A percentile compares a stretch with the other conserved stretches of the same genome.
Evolutionary conservation across 2,329 filamentous ascomycete species (phyloP).

Genomic region (Nemania serpens): DNA sequence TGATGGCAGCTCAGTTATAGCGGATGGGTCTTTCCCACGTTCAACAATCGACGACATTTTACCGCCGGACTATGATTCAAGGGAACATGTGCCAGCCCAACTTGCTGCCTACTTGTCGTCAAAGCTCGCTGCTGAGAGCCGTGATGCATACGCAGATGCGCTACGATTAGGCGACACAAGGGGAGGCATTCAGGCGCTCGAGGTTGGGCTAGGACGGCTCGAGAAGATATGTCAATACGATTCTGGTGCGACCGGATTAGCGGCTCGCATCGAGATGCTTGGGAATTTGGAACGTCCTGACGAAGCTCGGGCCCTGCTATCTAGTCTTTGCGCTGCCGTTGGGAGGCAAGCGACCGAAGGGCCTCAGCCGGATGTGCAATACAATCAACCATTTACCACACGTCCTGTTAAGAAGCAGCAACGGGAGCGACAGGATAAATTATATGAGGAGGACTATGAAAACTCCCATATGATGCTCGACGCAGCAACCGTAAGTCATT

Average conservation of each 20-base stretch:
- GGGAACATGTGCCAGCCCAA: constrained; percentile 3
- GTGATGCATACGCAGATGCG: constrained; percentile 21
- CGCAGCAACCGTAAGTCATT: constrained; percentile 14
- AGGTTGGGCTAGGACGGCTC: constrained; percentile 11
- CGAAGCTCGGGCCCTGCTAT: constrained; percentile 16
- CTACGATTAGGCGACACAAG: constrained; percentile 17
- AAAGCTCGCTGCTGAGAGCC: constrained; percentile 18
- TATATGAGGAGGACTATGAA: constrained; percentile 22
- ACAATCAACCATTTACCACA: neutral
- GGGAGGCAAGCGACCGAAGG: neutral
- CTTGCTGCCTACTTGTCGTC: constrained; percentile 20
- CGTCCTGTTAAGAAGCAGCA: neutral
- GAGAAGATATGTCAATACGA: constrained; percentile 14
- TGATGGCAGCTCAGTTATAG: constrained; percentile 12
- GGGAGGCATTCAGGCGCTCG: constrained; percentile 10
- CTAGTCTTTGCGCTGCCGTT: constrained; percentile 11
- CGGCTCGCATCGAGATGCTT: constrained; percentile 22
- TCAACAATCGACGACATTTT: constrained; percentile 24
- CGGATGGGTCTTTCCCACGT: constrained; percentile 20
- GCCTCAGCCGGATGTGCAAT: neutral
- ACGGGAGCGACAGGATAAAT: constrained; percentile 8
- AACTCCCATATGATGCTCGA: constrained; percentile 23
- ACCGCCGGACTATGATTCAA: constrained; percentile 12
- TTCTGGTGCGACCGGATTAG: constrained; percentile 6
- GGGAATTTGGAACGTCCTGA: constrained; percentile 19